Base-by-base conservation (phyloP, 2,329 filamentous ascomycete genomes). In the Emergomyces pasteurianus region DNA sequence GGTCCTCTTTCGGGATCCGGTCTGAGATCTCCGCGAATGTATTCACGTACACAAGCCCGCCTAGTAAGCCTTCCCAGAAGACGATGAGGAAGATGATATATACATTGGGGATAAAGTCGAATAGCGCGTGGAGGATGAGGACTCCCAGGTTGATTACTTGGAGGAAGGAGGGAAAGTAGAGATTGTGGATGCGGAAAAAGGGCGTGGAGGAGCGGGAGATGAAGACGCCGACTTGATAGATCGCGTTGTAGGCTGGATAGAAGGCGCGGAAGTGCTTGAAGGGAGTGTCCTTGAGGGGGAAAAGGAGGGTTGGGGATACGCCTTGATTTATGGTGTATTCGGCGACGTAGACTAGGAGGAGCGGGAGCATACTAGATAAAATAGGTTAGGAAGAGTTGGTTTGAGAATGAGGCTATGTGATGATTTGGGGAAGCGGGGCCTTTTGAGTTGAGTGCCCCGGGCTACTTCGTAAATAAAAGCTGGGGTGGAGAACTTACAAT, bases 291-390 rank as follows among this genome's bases (percentile, higher is more conserved):
- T 80, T 71, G 0, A 96, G 79, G 0, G 92, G 90, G 71, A 96
- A 99, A 4, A 99, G 82, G 0, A 97, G 79, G 0, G 91, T 96
- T 0, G 94, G 92, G 0, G 90, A 81, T 0, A 97, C 90, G 42
- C 92, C 92, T 77, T 96, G 92, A 76, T 97, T 97, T 74, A 97
- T 96, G 60, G 89, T 95, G 73, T 99, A 99, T 77, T 99, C 94
- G 61, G 92, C 90, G 42, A 97, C 83, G 72, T 96, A 99, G 36
- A 99, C 94, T 18, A 97, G 78, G 40, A 97, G 80, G 16, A 99
- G 81, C 0, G 94, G 94, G 3, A 95, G 80, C 91, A 99, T 97
- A 73, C 81, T 83, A 64, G 34, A 21, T 61, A 36, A 31, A 34
- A n/a, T n/a, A 61, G n/a, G 59, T 47, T 47, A 26, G 12, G 9